Conservation (phyloP, 1,284 basidiomycete genomes). For the Trametes hirsuta region DNA sequence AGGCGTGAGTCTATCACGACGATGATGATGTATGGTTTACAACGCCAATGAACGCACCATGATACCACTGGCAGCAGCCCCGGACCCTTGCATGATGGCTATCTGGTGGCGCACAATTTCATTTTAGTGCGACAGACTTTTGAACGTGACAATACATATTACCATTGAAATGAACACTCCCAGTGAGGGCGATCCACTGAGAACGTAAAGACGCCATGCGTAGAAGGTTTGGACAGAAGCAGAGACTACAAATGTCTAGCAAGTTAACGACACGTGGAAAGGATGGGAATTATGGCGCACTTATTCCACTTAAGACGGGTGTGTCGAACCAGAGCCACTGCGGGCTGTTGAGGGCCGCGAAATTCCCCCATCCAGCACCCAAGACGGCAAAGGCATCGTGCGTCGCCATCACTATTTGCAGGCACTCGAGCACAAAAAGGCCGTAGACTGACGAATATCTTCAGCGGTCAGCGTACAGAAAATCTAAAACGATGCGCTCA, state of each 20-base stretch:
- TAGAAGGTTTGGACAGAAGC: constrained; percentile 16
- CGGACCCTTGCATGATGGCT: constrained; percentile 7
- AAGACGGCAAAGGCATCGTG: constrained; percentile 30
- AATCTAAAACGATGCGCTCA: not conserved
- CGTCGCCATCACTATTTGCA: constrained; percentile 29
- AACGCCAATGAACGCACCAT: not conserved
- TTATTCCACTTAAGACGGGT: constrained; percentile 29
- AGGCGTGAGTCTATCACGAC: not conserved
- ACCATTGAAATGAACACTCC: constrained; percentile 6
- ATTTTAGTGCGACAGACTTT: not conserved
- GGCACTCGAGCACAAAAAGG: constrained; percentile 27
- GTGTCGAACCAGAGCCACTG: constrained; percentile 29
- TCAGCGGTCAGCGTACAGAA: not conserved
- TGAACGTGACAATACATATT: not conserved
- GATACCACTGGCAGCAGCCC: constrained; percentile 13
- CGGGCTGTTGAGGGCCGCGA: constrained; percentile 6
- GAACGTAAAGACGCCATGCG: constrained; percentile 21
- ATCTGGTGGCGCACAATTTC: not conserved
- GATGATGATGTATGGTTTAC: too few species aligned
- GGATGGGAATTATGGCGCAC: not conserved
- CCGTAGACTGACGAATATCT: not conserved
- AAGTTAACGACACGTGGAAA: not conserved
- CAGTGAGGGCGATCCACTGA: constrained; percentile 8
- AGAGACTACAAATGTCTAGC: constrained; percentile 5
- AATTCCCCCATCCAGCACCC: constrained; percentile 32